Evolutionary conservation across 139 green algal genomes (phyloP).

Genomic region (Astrephomene gubernaculifera): DNA sequence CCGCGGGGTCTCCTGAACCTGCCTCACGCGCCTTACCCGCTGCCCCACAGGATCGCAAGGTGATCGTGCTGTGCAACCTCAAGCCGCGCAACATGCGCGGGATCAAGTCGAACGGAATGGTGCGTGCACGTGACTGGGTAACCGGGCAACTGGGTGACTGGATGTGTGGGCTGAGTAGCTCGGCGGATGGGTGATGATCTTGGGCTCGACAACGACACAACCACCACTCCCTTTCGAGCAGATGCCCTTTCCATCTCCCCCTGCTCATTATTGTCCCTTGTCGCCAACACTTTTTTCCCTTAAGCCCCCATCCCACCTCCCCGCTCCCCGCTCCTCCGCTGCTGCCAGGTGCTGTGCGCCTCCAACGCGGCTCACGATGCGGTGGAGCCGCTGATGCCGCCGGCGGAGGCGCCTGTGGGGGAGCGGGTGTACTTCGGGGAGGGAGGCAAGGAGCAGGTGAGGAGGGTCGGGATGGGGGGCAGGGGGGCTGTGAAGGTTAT

Average conservation of each 20-base stretch:
- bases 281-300: too few relatives aligned
- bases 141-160: too few relatives aligned
- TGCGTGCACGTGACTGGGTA: not conserved
- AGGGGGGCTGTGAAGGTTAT: not conserved
- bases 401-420: slow-evolving; percentile 70
- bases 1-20: too few relatives aligned
- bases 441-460: slow-evolving; percentile 59
- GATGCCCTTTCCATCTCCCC: too few relatives aligned
- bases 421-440: slow-evolving; percentile 83
- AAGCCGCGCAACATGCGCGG: slow-evolving; percentile 85
- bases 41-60: slow-evolving; percentile 73
- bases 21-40: too few relatives aligned
- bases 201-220: too few relatives aligned
- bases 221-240: too few relatives aligned
- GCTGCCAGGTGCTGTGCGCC: slow-evolving; percentile 84
- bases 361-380: slow-evolving; percentile 76
- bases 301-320: slow-evolving; percentile 47
- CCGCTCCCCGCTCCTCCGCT: not conserved
- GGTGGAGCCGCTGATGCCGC: slow-evolving; percentile 83
- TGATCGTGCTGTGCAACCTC: slow-evolving; percentile 91
- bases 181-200: too few relatives aligned
- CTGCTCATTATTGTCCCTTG: not conserved
- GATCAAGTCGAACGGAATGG: slow-evolving; percentile 69
- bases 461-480: not conserved
- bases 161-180: too few relatives aligned